These are phyloP conservation scores for Ammopiptanthus mongolicus DNA, from an alignment of 306 rosid species.

Conservation along the genomic window DNA sequence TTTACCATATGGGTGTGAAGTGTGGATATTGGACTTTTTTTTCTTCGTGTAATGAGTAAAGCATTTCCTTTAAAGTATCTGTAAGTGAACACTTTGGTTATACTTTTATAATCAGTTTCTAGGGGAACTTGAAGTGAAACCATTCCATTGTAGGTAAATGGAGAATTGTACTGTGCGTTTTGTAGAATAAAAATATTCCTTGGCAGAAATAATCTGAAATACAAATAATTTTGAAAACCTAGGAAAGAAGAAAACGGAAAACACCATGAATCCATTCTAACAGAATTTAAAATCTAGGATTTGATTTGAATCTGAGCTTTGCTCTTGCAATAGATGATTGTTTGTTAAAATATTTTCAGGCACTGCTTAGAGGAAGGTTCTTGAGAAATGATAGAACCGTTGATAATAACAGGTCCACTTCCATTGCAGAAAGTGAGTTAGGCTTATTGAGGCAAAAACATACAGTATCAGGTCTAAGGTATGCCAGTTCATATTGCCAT, in stretches of 20 bases:
- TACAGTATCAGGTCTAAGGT: slow-evolving; percentile 95
- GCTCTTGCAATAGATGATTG: slow-evolving; percentile 24
- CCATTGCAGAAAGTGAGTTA: slow-evolving; percentile 84
- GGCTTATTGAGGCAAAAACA: slow-evolving; percentile 85
- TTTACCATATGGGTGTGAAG: background rate
- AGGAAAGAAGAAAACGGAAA: slow-evolving; percentile 1
- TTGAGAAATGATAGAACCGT: slow-evolving; percentile 71
- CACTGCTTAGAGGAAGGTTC: slow-evolving; percentile 93
- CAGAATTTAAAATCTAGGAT: background rate
- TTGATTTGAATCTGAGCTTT: slow-evolving; percentile 16
- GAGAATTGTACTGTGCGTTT: background rate
- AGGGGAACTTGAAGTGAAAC: background rate
- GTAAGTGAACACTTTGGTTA: background rate
- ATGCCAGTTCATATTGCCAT: slow-evolving; percentile 23
- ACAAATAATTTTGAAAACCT: background rate
- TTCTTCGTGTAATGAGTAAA: background rate
- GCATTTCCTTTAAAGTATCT: background rate
- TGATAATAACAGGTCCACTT: slow-evolving; percentile 57
- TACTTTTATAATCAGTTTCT: background rate
- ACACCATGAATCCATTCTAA: background rate
- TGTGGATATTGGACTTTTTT: background rate
- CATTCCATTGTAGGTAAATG: background rate
- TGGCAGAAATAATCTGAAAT: background rate
- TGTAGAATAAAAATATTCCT: background rate
- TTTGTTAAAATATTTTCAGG: slow-evolving; percentile 44